Conservation (phyloP, 108 stramenopile genomes). For the Cyclostephanos tholiformis region DNA sequence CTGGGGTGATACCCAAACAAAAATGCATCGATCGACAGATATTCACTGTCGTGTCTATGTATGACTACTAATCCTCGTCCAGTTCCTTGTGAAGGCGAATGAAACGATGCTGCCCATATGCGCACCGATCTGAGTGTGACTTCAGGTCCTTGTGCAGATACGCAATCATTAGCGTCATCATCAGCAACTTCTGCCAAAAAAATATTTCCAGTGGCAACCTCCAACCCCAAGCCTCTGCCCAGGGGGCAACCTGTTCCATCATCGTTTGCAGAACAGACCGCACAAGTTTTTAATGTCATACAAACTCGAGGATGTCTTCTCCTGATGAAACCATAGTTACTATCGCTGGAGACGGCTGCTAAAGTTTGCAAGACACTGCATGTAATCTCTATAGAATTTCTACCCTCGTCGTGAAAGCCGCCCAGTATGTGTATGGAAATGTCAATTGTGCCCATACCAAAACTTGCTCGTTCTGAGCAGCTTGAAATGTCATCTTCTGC, state of each 20-base stretch:
- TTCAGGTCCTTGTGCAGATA: conserved; percentile 55
- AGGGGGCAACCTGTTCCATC: conserved; percentile 59
- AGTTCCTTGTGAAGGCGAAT: conserved; percentile 1
- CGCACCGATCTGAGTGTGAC: conserved; percentile 56
- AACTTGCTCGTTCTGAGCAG: not conserved
- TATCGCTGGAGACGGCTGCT: conserved; percentile 54
- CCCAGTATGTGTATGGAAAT: conserved; percentile 83
- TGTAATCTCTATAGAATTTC: conserved; percentile 55
- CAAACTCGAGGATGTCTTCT: conserved; percentile 18
- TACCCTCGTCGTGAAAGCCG: conserved; percentile 70
- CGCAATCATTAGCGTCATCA: not conserved
- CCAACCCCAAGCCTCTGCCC: conserved; percentile 73
- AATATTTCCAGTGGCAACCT: conserved; percentile 55
- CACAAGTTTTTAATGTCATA: conserved; percentile 73
- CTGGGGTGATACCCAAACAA: conserved; percentile 42
- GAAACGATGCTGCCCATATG: conserved; percentile 57
- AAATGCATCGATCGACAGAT: conserved; percentile 59
- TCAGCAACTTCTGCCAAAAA: conserved; percentile 63
- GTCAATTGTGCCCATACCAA: conserved; percentile 29
- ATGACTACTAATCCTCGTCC: conserved; percentile 42
- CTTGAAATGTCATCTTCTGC: not conserved
- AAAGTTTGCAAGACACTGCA: conserved; percentile 60
- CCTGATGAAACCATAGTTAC: conserved; percentile 3
- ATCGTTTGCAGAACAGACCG: conserved; percentile 60
- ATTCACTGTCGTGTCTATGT: conserved; percentile 41